Base-by-base conservation (phyloP, 2,329 filamentous ascomycete genomes). In the Botryotinia globosa region DNA sequence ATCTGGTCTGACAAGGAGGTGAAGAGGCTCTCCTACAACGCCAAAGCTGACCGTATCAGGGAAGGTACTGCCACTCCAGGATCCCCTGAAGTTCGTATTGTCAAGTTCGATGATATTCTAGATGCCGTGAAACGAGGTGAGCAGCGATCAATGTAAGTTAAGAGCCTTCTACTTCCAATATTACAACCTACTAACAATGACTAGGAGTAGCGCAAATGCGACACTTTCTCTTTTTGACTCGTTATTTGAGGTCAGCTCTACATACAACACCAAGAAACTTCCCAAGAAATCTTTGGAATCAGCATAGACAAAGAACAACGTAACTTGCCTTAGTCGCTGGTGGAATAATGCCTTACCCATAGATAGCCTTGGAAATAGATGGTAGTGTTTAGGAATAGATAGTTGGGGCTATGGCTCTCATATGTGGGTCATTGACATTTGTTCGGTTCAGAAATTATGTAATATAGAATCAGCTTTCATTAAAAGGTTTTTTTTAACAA, bases 1-100 rank as follows among this genome's bases (percentile, higher is more conserved):
- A 72, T 72, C 2, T 72, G 70, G 70, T 72, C 70, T 12, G 54
- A 72, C 39, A 29, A 16, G 25, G 63, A 72, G 51, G 29, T 72
- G 29, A 39, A 45, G 22, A 51, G 8, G 18, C 42, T 68, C 1
- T 61, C 45, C 25, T 20, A 10, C 7, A 7, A 14, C 10, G 51
- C 58, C 51, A 68, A 67, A 39, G 37, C 62, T 59, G n/a, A 56
- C 9, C n/a, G n/a, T 37, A 68, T n/a, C 39, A 48, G 42, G 2
- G 20, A 45, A 12, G 16, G 58, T 4, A 9, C 16, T 22, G 22
- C 22, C 12, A 32, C 5, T 7, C 18, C 70, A 22, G 22, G 29
- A 37, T 22, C 45, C 8, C 63, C 70, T 9, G 51, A 72, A 37
- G 70, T 72, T 18, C 51, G 70, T 2, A 51, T 72, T 42, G 42